Evolutionary conservation across 768 basidiomycete species (phyloP).

Genomic region (Suillus discolor): DNA sequence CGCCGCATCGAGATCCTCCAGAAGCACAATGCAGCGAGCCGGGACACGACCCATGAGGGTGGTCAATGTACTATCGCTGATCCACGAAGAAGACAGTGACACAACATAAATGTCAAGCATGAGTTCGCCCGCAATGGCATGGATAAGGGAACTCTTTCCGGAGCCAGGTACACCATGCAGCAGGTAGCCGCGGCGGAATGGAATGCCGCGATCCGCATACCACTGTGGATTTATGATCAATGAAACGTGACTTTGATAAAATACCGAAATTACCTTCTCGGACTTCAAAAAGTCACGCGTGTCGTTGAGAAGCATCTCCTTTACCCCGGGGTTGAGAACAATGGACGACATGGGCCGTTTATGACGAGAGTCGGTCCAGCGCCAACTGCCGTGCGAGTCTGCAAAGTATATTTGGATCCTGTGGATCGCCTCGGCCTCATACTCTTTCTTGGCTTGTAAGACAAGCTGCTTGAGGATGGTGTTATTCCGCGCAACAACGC

Average conservation of each 20-base stretch:
- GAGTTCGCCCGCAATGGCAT: slow-evolving; percentile 85
- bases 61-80: slow-evolving; percentile 83
- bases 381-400: slow-evolving; percentile 85
- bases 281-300: slow-evolving; percentile 82
- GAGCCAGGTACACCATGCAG: slow-evolving; percentile 84
- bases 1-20: slow-evolving; percentile 91
- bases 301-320: slow-evolving; percentile 85
- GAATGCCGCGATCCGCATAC: slow-evolving; percentile 93
- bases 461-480: slow-evolving; percentile 87
- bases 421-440: slow-evolving; percentile 85
- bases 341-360: slow-evolving; percentile 89
- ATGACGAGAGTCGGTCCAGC: slow-evolving; percentile 85
- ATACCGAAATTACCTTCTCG: slow-evolving; percentile 61
- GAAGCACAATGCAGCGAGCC: slow-evolving; percentile 79
- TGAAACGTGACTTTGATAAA: slow-evolving; percentile 9
- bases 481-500: slow-evolving; percentile 84
- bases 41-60: slow-evolving; percentile 88
- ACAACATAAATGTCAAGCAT: slow-evolving; percentile 92
- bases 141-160: slow-evolving; percentile 85
- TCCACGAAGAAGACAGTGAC: slow-evolving; percentile 83
- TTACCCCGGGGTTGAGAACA: slow-evolving; percentile 85
- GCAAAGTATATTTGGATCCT: slow-evolving; percentile 90
- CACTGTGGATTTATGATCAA: slow-evolving; percentile 47
- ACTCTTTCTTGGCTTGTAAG: slow-evolving; percentile 86
- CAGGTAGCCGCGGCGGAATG: slow-evolving; percentile 87